Percentiles rank a stretch among this genome's conserved stretches.
Conservation (phyloP, 257 asterid genomes). For the Solanum chiquidenum region DNA sequence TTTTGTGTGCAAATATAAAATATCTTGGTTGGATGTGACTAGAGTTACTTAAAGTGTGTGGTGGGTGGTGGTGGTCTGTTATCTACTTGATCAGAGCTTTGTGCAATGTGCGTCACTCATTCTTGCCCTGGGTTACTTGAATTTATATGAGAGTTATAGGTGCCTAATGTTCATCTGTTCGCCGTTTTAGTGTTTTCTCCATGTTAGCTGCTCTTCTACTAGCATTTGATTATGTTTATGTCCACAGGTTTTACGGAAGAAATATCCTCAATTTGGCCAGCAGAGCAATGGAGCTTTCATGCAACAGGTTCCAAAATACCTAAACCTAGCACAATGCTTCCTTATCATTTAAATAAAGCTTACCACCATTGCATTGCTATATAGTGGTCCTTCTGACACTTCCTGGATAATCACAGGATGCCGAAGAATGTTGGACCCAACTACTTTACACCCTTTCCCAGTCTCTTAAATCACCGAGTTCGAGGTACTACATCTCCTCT, state of each 20-base stretch:
- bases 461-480: conserved; percentile 46
- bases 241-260: conserved; percentile 74
- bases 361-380: neutral
- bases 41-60: neutral
- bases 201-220: neutral
- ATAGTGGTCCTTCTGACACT: neutral
- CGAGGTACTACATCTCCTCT: conserved; percentile 44
- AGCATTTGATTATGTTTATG: neutral
- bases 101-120: neutral
- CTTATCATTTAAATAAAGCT: neutral
- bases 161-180: neutral
- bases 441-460: conserved; percentile 79
- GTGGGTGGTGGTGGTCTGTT: neutral
- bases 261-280: conserved; percentile 98
- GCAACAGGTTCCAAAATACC: conserved; percentile 71
- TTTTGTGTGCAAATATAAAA: neutral
- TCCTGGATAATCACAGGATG: conserved; percentile 56
- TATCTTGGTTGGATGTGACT: neutral
- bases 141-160: neutral
- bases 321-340: neutral
- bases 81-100: neutral
- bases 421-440: conserved; percentile 99
- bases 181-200: neutral
- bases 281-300: conserved; percentile 86
- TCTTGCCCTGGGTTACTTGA: neutral